Base-by-base conservation (phyloP, 2,329 filamentous ascomycete genomes). In the Amylocarpus encephaloides region DNA sequence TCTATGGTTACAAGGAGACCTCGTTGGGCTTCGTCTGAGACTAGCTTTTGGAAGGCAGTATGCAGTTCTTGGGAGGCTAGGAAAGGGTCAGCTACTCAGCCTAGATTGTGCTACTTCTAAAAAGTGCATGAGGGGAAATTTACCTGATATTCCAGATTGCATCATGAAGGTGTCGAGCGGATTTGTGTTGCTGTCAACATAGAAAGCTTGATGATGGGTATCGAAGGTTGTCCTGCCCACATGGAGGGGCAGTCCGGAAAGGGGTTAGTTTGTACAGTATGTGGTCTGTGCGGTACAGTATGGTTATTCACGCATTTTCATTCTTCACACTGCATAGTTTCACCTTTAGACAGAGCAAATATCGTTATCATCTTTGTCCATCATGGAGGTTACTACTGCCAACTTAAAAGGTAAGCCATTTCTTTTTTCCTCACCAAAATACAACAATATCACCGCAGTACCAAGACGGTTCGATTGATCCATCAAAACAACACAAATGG, bases 71-170 rank as follows among this genome's bases (percentile, higher is more conserved):
- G 70, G 50, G 88, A 91, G 58, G 85, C 88, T 88, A 65, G 33
- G 16, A 33, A 46, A 34, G 40, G 33, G 19, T 46, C 32, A 45
- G 30, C 47, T 43, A 35, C 16, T 26, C 40, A 12, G 36, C 11
- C 38, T 43, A 18, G 15, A 33, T 15, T 38, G 43, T 38, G 38
- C 34, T 5, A 18, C 13, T 40, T 16, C 18, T 40, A 6, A 15
- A 19, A 49, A 29, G 44, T 48, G 19, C 43, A 3, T 19, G 26
- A 34, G 33, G 13, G 22, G 43, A 63, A 11, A 41, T 4, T 45
- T 74, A 85, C 85, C 85, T 70, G 83, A 80, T 61, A 89, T 89
- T 69, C 86, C 85, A 33, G 86, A 89, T 74, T 90, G 85, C 86
- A 89, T 89, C 48, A 60, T 77, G 62, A 45, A 15, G 35, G 16